Evolutionary conservation across 1,284 basidiomycete species (phyloP).

Genomic region (Cerrena zonata): DNA sequence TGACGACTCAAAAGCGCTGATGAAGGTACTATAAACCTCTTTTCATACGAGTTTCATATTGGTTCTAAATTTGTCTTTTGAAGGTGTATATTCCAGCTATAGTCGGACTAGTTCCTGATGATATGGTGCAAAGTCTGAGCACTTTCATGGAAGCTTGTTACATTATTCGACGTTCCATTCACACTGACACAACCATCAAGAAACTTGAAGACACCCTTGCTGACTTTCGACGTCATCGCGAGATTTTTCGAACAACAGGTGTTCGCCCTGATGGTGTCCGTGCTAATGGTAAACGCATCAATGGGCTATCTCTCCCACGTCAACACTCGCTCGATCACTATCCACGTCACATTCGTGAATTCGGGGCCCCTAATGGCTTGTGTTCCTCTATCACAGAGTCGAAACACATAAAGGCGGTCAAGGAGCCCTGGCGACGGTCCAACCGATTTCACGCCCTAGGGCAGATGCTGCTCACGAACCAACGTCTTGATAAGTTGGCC

Average conservation of each 20-base stretch:
- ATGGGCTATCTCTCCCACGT: slow-evolving; percentile 13
- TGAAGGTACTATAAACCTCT: slow-evolving; percentile 13
- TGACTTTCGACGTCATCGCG: neutral
- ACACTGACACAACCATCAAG: slow-evolving; percentile 2
- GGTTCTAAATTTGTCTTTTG: no score
- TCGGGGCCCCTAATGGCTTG: no score
- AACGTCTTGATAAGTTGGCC: slow-evolving; percentile 10
- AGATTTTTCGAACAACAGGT: neutral
- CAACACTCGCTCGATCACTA: slow-evolving; percentile 18
- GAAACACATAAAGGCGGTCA: slow-evolving; percentile 11
- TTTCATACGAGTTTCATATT: no score
- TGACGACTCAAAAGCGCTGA: slow-evolving; percentile 11
- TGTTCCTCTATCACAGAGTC: slow-evolving; percentile 12
- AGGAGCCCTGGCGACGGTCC: slow-evolving; percentile 7
- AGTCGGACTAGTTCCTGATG: slow-evolving; percentile 15
- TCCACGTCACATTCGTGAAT: slow-evolving; percentile 6
- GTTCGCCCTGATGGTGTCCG: no score
- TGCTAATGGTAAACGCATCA: no score
- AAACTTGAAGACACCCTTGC: slow-evolving; percentile 5
- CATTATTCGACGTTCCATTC: slow-evolving; percentile 5
- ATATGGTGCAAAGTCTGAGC: slow-evolving; percentile 15
- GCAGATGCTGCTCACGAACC: slow-evolving; percentile 11
- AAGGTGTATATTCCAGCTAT: slow-evolving; percentile 22
- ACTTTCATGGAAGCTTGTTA: slow-evolving; percentile 18
- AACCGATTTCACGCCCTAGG: slow-evolving; percentile 5